Base-by-base conservation (phyloP, 2,329 filamentous ascomycete species). In the Sordariomycetes sp. region DNA sequence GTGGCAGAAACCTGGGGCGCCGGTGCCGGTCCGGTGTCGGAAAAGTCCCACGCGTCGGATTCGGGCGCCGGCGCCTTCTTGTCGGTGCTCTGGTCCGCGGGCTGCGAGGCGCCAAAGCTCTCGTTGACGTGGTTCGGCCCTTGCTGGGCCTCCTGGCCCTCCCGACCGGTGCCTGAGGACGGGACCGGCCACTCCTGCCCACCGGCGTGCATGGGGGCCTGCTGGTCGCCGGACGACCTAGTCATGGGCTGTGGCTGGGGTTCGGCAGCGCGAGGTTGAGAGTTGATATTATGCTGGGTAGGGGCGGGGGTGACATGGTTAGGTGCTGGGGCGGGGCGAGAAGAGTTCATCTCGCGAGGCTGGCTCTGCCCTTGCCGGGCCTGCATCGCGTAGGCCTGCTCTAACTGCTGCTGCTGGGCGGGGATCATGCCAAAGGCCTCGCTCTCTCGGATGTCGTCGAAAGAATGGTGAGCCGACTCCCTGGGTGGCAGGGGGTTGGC, bases 1-100 rank as follows among this genome's bases (percentile, higher is more conserved):
- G 83, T 78, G 59, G 96, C 90, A 57, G 92, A 89, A 6, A 22
- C 50, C 20, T 57, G 55, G 24, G 55, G 50, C 0, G 35, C 35
- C 7, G 22, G 3, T 8, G 55, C 34, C 12, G 55, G 24, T 39
- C 55, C 55, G 34, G 53, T 25, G 22, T 57, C 55, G 12, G 55
- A 53, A 63, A 99, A 99, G 65, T 95, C 91, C 94, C 94, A 99
- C 10, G 81, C 89, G 65, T 96, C 91, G 0, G 78, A 67, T 59
- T 87, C 84, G 3, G 76, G 28, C 17, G 25, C 42, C n/a, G 45
- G 45, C 0, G 54, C 24, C 20, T 59, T 61, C 17, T 55, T 59
- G 13, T 62, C 61, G 25, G 32, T 10, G 17, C 57, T 32, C 35
- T 54, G 52, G 35, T 32, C 25, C 22, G 13, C 13, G 25, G n/a